These are phyloP conservation scores for Persicaria maculosa DNA, from an alignment of 148 eudicot genomes.

Conservation along the genomic window DNA sequence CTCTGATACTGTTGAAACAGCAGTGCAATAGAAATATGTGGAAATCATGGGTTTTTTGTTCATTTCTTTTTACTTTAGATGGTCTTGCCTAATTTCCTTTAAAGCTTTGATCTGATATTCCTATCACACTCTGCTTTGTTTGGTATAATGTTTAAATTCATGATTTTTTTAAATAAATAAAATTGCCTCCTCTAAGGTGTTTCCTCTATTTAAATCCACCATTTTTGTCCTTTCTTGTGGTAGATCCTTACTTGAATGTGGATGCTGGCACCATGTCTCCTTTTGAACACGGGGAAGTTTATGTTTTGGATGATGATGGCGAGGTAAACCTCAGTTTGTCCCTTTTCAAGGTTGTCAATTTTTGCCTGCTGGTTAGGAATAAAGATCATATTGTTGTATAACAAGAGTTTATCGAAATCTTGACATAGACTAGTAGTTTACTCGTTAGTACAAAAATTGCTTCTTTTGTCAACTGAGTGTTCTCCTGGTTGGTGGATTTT, in stretches of 20 bases:
- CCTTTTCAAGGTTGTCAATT: background rate
- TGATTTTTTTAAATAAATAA: background rate
- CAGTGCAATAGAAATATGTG: background rate
- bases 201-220: background rate
- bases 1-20: background rate
- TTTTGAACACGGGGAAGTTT: slow-evolving; percentile 96
- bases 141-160: background rate
- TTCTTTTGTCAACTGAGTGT: slow-evolving; percentile 1
- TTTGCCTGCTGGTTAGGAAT: background rate
- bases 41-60: background rate
- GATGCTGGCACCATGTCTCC: slow-evolving; percentile 99
- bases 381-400: background rate
- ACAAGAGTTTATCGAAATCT: background rate
- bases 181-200: background rate
- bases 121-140: background rate
- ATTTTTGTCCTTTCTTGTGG: background rate
- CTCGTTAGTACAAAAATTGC: background rate
- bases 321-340: slow-evolving; percentile 46
- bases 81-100: background rate
- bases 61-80: background rate
- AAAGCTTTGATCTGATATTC: background rate
- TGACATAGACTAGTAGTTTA: slow-evolving; percentile 3
- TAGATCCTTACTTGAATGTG: slow-evolving; percentile 93
- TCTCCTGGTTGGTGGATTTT: slow-evolving; percentile 6
- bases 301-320: slow-evolving; percentile 88